phyloP scores from a whole-genome alignment of 2,329 filamentous ascomycete species.

The Lomentospora prolificans region DNA sequence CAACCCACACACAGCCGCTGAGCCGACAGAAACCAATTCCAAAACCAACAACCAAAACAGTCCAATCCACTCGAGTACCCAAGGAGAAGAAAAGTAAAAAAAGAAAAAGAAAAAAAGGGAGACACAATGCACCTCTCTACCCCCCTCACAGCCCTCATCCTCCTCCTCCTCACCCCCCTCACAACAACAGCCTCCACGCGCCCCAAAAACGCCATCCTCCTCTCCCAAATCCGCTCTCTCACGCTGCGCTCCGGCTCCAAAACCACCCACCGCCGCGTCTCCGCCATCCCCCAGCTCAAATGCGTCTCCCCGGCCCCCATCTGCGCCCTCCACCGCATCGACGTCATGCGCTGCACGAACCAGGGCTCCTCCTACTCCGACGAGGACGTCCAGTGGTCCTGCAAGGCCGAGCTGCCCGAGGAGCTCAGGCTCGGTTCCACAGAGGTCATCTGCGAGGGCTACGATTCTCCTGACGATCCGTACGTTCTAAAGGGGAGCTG shows the following conservation, averaged over 20 bases:
- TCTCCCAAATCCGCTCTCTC: slow-evolving; percentile 60
- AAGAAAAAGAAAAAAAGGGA: not conserved
- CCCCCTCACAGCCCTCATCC: not conserved
- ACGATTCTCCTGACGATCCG: slow-evolving; percentile 62
- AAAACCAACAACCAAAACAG: not conserved
- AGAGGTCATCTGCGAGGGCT: slow-evolving; percentile 90
- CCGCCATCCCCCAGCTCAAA: slow-evolving; percentile 66
- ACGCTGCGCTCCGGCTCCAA: slow-evolving; percentile 59
- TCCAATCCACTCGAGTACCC: not conserved
- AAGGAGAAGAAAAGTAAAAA: not conserved
- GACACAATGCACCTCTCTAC: not conserved
- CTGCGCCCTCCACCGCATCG: slow-evolving; percentile 59
- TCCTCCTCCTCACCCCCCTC: not conserved
- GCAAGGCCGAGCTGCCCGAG: slow-evolving; percentile 51
- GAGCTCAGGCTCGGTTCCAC: slow-evolving; percentile 68
- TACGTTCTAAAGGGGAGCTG: slow-evolving; percentile 90
- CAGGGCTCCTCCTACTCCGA: slow-evolving; percentile 67
- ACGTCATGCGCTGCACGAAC: slow-evolving; percentile 85
- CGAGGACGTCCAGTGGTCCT: slow-evolving; percentile 88
- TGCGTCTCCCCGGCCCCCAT: slow-evolving; percentile 60
- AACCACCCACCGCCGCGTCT: slow-evolving; percentile 67
- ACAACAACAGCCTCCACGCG: slow-evolving; percentile 16
- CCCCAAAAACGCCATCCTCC: slow-evolving; percentile 43
- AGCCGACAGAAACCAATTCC: no score
- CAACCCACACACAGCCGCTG: no score